A percentile compares a stretch with the other conserved stretches of the same genome.
phyloP scores from a whole-genome alignment of 1,284 basidiomycete genomes.

The Abortiporus biennis region DNA sequence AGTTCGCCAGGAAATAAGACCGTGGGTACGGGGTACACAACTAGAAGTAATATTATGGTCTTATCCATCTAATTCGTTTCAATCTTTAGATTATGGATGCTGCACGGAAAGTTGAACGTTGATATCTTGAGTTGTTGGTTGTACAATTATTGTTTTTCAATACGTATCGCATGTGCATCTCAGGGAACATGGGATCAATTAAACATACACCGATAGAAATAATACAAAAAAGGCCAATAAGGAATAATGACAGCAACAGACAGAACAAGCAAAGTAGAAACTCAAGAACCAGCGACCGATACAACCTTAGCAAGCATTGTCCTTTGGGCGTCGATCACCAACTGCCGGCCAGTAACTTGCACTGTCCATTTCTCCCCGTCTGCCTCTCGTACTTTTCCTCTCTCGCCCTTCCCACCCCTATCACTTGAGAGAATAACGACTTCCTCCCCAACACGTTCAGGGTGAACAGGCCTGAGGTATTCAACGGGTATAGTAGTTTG shows the following conservation, averaged over 20 bases:
- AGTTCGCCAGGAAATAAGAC: too few species aligned
- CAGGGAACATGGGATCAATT: too few species aligned
- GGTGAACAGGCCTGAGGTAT: slow-evolving; percentile 23
- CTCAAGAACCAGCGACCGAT: background rate
- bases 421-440: slow-evolving; percentile 21
- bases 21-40: too few species aligned
- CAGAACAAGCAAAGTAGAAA: background rate
- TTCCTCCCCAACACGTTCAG: slow-evolving; percentile 16
- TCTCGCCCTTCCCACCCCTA: background rate
- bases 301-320: background rate
- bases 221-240: background rate
- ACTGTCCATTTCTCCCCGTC: background rate
- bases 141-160: too few species aligned
- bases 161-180: too few species aligned
- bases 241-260: background rate
- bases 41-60: too few species aligned
- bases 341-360: background rate
- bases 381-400: background rate
- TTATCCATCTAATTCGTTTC: too few species aligned
- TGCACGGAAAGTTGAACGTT: too few species aligned
- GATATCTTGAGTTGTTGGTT: too few species aligned
- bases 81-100: too few species aligned
- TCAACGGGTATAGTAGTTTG: slow-evolving; percentile 23
- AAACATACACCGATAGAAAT: background rate
- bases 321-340: background rate